Evolutionary conservation across 2,329 filamentous ascomycete genomes (phyloP).

Genomic region (Pseudogymnoascus sp.): DNA sequence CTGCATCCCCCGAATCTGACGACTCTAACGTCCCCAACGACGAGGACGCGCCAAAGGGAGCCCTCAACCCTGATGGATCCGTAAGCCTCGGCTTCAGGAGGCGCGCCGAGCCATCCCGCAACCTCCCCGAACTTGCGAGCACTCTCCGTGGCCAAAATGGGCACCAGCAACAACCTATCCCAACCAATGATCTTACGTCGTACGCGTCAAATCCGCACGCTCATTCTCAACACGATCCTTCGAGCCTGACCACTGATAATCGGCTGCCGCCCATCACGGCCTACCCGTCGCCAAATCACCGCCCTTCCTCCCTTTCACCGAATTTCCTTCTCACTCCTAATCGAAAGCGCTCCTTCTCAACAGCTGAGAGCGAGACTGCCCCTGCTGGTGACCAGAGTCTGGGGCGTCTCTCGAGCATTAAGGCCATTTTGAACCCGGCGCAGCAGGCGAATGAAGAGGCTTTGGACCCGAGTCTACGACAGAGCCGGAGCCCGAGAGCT

Average conservation of each 20-base stretch:
- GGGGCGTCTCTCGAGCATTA: constrained; percentile 65
- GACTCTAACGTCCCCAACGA: not conserved
- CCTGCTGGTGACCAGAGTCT: constrained; percentile 37
- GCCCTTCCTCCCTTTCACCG: constrained; percentile 50
- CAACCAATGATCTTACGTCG: constrained; percentile 37
- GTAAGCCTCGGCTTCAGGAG: constrained; percentile 52
- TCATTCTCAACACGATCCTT: constrained; percentile 26
- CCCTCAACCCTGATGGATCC: constrained; percentile 54
- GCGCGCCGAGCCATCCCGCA: constrained; percentile 27
- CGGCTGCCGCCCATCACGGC: constrained; percentile 42
- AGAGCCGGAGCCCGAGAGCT: constrained; percentile 10
- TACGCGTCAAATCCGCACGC: constrained; percentile 29
- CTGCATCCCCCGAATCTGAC: constrained; percentile 26
- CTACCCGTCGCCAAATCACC: constrained; percentile 33
- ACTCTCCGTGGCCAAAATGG: constrained; percentile 19
- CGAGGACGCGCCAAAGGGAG: constrained; percentile 36
- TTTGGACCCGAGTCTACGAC: constrained; percentile 10
- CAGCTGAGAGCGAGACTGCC: constrained; percentile 38
- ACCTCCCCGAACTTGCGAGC: constrained; percentile 23
- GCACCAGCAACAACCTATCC: constrained; percentile 34
- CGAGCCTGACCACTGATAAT: constrained; percentile 46
- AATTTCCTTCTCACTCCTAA: constrained; percentile 50
- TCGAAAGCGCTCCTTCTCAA: constrained; percentile 61
- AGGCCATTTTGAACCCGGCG: constrained; percentile 61
- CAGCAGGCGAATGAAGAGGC: constrained; percentile 15